Evolutionary conservation across 1,284 basidiomycete species (phyloP).

Genomic region (Rhodofomes roseus): DNA sequence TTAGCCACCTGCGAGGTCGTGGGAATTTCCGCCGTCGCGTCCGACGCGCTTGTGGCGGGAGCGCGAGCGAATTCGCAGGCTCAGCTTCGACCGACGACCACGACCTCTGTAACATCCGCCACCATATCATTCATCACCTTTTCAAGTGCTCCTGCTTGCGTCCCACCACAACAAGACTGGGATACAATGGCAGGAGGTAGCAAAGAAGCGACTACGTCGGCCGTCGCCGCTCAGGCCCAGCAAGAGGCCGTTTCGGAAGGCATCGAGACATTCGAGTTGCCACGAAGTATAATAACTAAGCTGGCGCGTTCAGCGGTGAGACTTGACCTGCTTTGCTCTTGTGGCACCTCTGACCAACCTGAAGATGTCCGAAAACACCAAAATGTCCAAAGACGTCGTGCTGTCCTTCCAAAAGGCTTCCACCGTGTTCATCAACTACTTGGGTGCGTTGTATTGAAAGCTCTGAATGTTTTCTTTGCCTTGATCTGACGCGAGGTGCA

Average conservation of each 20-base stretch:
- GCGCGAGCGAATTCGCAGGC: background rate
- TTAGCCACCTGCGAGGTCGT: too few species aligned
- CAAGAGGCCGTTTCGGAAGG: conserved; percentile 75
- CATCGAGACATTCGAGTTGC: conserved; percentile 85
- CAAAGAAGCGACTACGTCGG: conserved; percentile 24
- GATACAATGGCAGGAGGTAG: background rate
- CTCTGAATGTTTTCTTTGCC: background rate
- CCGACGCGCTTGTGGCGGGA: conserved; percentile 1
- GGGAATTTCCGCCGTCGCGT: background rate
- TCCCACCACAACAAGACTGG: background rate
- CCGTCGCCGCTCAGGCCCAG: conserved; percentile 63
- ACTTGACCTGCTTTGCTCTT: background rate
- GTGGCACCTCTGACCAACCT: background rate
- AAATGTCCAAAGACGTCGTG: conserved; percentile 85
- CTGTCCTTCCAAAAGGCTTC: conserved; percentile 80
- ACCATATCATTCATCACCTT: background rate
- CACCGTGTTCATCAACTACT: conserved; percentile 88
- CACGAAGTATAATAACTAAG: conserved; percentile 75
- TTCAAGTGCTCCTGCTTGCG: too few species aligned
- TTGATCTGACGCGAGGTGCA: conserved; percentile 43
- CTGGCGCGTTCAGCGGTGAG: conserved; percentile 76
- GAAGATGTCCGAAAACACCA: conserved; percentile 80
- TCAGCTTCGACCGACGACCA: background rate
- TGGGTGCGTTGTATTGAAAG: conserved; percentile 44
- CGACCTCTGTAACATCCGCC: background rate